Evolutionary conservation across 2,329 filamentous ascomycete genomes (phyloP).

Genomic region (Diaporthe destruens): DNA sequence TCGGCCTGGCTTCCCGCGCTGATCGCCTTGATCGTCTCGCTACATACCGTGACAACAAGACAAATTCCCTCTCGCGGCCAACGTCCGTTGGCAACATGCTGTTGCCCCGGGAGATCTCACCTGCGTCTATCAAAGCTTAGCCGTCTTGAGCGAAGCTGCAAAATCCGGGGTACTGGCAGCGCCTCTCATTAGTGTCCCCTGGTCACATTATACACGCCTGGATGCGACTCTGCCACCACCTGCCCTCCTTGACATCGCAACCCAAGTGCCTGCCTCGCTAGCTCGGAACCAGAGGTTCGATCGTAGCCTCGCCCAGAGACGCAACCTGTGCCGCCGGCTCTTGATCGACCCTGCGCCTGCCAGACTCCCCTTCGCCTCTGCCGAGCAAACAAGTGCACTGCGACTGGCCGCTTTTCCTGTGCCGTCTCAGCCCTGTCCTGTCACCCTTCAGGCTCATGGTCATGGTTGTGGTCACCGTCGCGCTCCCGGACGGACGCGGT

Average conservation of each 20-base stretch:
- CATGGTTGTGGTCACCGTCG: conserved; percentile 4
- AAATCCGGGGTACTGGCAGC: conserved; percentile 26
- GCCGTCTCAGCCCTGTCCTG: conserved; percentile 27
- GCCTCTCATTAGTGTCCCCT: conserved; percentile 24
- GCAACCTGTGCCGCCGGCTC: conserved; percentile 22
- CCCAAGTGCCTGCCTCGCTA: conserved; percentile 15
- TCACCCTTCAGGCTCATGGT: conserved; percentile 23
- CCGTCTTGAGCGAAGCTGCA: conserved; percentile 28
- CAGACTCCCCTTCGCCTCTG: background rate
- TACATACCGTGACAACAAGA: conserved; percentile 20
- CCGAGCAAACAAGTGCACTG: conserved; percentile 19
- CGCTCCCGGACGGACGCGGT: conserved; percentile 8
- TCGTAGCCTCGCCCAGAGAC: conserved; percentile 21
- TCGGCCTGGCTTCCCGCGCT: conserved; percentile 24
- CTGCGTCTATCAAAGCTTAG: conserved; percentile 33
- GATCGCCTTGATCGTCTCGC: conserved; percentile 21
- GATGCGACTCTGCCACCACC: conserved; percentile 18
- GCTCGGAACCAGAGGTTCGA: conserved; percentile 20
- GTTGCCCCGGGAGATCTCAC: conserved; percentile 28
- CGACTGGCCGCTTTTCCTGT: conserved; percentile 23
- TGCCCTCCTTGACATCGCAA: background rate
- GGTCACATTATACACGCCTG: conserved; percentile 18
- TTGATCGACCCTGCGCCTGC: background rate
- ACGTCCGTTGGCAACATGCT: conserved; percentile 21
- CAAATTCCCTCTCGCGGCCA: conserved; percentile 1